Base-by-base conservation (phyloP, 2,329 filamentous ascomycete genomes). In the Penicillium sp. region DNA sequence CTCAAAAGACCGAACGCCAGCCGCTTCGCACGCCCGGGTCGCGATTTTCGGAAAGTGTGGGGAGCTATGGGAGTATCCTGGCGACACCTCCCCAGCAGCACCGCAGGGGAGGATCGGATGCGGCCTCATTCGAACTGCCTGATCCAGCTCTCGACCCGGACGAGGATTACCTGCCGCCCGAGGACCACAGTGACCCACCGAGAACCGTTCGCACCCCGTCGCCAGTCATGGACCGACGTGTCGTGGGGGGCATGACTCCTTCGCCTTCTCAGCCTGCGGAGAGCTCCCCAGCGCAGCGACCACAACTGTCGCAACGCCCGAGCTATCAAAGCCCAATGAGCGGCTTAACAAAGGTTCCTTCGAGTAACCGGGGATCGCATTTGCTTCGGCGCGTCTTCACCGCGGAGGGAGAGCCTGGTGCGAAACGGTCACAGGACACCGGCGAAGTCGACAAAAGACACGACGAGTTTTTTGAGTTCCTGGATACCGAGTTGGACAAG, bases 401-500 rank as follows among this genome's bases (percentile, higher is more conserved):
- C 4, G 56, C 68, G 4, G 70, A 72, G n/a, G 56, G 59, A 29
- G 68, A 73, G 62, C 77, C 70, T 61, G 75, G 71, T 1, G 72
- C 68, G 10, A 75, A 68, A 48, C 80, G 82, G 60, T 74, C 81
- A 4, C 80, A 82, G 14, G 50, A 45, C 24, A 79, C 81, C 46
- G 81, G 85, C 40, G 82, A 90, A 38, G 80, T 95, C 3, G 88
- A 89, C 42, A 79, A 86, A 53, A 83, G 86, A 16, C 87, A 96
- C 71, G 83, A 82, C n/a, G 90, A 96, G 13, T 97, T 99, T 68
- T 93, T 92, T 71, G 75, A 79, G 0, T 99, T 94, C 66, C 78
- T 99, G 49, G 90, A 97, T 63, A 78, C 77, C 9, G 89, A 99
- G 74, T 78, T 99, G 13, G 81, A 87, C n/a, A 99, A 97, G 74